Evolutionary conservation across 208 protist species (phyloP).

Genomic region (Trypanosoma platydactyli): DNA sequence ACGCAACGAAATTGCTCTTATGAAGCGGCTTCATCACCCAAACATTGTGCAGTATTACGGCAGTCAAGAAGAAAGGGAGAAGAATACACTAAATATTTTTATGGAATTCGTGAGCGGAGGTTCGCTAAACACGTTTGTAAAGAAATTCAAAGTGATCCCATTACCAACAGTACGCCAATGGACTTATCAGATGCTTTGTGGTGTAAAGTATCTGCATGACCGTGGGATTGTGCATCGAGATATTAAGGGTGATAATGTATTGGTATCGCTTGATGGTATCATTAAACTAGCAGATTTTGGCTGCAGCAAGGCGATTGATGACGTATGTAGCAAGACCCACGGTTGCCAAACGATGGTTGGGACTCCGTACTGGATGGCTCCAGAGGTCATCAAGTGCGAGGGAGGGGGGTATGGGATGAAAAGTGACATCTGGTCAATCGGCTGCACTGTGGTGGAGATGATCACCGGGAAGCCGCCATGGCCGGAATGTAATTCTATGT

Average conservation of each 20-base stretch:
- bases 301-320: constrained; percentile 86
- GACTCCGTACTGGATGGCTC: constrained; percentile 93
- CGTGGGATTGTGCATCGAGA: constrained; percentile 90
- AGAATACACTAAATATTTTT: constrained; percentile 87
- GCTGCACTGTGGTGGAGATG: constrained; percentile 95
- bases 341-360: constrained; percentile 83
- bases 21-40: constrained; percentile 84
- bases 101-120: constrained; percentile 92
- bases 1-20: constrained; percentile 79
- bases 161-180: constrained; percentile 79
- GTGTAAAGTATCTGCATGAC: constrained; percentile 88
- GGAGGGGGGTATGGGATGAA: constrained; percentile 88
- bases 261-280: constrained; percentile 82
- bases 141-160: constrained; percentile 79
- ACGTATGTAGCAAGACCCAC: constrained; percentile 79
- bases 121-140: constrained; percentile 70
- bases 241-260: constrained; percentile 91
- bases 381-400: constrained; percentile 90
- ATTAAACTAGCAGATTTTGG: constrained; percentile 93
- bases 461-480: constrained; percentile 89
- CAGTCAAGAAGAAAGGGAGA: constrained; percentile 69
- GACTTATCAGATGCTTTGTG: constrained; percentile 89
- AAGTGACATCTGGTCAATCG: constrained; percentile 94
- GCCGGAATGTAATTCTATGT: constrained; percentile 89
- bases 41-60: constrained; percentile 93